Conservation (phyloP, 2,329 filamentous ascomycete species). For the Ophidiomyces ophidiicola region DNA sequence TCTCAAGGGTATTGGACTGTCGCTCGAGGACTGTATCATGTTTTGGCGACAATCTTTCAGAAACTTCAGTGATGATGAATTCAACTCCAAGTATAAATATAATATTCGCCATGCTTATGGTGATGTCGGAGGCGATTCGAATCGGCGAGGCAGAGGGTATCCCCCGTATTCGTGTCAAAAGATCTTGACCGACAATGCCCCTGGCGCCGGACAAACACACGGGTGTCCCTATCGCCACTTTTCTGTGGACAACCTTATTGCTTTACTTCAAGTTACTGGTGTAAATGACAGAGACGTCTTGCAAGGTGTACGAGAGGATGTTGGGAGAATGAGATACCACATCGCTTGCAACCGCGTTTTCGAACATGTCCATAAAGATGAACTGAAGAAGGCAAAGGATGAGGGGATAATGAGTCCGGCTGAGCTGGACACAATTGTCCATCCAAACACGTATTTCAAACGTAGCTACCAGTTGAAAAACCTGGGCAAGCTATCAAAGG, state of each 20-base stretch:
- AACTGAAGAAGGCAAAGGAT: slow-evolving; percentile 65
- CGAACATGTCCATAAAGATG: slow-evolving; percentile 67
- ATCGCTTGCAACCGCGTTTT: slow-evolving; percentile 96
- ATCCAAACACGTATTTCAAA: slow-evolving; percentile 98
- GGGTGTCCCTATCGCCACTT: slow-evolving; percentile 97
- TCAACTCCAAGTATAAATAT: slow-evolving; percentile 96
- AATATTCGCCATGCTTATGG: slow-evolving; percentile 93
- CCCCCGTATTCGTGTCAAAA: slow-evolving; percentile 90
- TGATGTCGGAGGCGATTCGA: slow-evolving; percentile 85
- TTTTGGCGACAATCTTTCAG: slow-evolving; percentile 87
- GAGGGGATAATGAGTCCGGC: slow-evolving; percentile 57
- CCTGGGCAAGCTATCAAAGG: slow-evolving; percentile 43
- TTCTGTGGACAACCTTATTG: slow-evolving; percentile 68
- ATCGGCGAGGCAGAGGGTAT: slow-evolving; percentile 75
- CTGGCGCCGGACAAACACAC: slow-evolving; percentile 75
- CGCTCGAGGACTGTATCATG: slow-evolving; percentile 75
- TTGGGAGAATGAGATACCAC: slow-evolving; percentile 77
- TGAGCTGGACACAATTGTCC: slow-evolving; percentile 86
- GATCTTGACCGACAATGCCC: slow-evolving; percentile 78
- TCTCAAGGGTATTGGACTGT: slow-evolving; percentile 87
- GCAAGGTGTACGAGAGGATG: slow-evolving; percentile 74
- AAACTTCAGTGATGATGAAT: slow-evolving; percentile 80
- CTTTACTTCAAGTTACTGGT: slow-evolving; percentile 64
- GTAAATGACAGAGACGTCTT: slow-evolving; percentile 66
- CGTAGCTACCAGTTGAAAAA: slow-evolving; percentile 82